Conservation (phyloP, 768 basidiomycete species). For the Lactarius psammicola region DNA sequence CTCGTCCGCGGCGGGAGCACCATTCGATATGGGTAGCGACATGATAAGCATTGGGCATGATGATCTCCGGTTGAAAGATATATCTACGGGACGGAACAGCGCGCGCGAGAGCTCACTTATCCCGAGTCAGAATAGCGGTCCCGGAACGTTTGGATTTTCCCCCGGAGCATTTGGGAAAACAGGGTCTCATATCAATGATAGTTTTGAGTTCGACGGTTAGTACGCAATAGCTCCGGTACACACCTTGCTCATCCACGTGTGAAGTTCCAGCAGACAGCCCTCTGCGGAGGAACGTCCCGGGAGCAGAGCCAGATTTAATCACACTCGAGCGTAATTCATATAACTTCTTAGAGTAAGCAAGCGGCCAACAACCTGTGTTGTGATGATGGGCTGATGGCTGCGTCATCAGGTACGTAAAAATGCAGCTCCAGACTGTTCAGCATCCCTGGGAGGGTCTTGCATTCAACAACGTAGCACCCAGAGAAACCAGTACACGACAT, state of each 20-base stretch:
- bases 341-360: slow-evolving; percentile 73
- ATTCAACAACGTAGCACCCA: slow-evolving; percentile 68
- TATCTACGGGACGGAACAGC: slow-evolving; percentile 44
- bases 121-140: slow-evolving; percentile 29
- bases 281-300: slow-evolving; percentile 38
- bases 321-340: slow-evolving; percentile 73
- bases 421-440: slow-evolving; percentile 65
- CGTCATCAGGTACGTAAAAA: slow-evolving; percentile 63
- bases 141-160: slow-evolving; percentile 47
- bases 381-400: slow-evolving; percentile 3
- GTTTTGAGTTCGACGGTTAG: slow-evolving; percentile 67
- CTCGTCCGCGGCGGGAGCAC: slow-evolving; percentile 48
- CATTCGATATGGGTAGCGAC: slow-evolving; percentile 41
- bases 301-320: slow-evolving; percentile 53
- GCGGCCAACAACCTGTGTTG: background rate
- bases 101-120: slow-evolving; percentile 56
- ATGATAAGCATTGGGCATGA: slow-evolving; percentile 50
- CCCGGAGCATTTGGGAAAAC: slow-evolving; percentile 43
- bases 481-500: slow-evolving; percentile 62
- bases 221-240: slow-evolving; percentile 27
- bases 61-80: slow-evolving; percentile 53
- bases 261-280: slow-evolving; percentile 36
- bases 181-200: slow-evolving; percentile 49
- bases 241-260: background rate
- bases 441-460: slow-evolving; percentile 45